A percentile compares a stretch with the other conserved stretches of the same genome.
Evolutionary conservation across 2,329 filamentous ascomycete genomes (phyloP).

Genomic region (Aspergillus quadricinctus): DNA sequence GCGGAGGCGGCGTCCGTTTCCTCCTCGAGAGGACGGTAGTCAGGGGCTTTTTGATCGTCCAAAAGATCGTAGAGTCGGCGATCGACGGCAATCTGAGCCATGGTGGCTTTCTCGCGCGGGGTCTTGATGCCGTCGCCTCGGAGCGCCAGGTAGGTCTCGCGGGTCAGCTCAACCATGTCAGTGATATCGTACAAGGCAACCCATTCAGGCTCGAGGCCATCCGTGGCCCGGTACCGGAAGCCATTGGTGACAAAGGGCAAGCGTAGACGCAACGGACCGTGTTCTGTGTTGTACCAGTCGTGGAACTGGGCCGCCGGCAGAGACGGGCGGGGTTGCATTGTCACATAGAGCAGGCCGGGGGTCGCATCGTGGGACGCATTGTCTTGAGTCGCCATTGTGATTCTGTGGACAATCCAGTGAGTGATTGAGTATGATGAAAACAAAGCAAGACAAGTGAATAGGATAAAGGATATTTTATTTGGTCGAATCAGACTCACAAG

Average conservation of each 20-base stretch:
- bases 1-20: constrained; percentile 56
- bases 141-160: constrained; percentile 58
- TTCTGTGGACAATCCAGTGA: not conserved
- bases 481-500: not conserved
- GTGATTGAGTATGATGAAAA: not conserved
- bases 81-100: constrained; percentile 64
- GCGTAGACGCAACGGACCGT: constrained; percentile 75
- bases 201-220: constrained; percentile 61
- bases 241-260: constrained; percentile 72
- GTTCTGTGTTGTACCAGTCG: constrained; percentile 93
- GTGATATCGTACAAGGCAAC: constrained; percentile 79
- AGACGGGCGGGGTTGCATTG: constrained; percentile 71
- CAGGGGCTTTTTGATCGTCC: constrained; percentile 50
- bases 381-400: constrained; percentile 21
- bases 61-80: constrained; percentile 68
- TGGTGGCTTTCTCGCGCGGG: constrained; percentile 57
- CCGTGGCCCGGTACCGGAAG: constrained; percentile 69
- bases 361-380: constrained; percentile 14
- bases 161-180: constrained; percentile 66
- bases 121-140: constrained; percentile 49
- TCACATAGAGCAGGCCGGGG: constrained; percentile 75
- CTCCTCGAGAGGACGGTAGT: constrained; percentile 58
- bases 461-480: not conserved
- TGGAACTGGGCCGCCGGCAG: constrained; percentile 69
- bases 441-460: not conserved